Evolutionary conservation across 2,329 filamentous ascomycete genomes (phyloP).

Genomic region (Pseudofabraea citricarpa): DNA sequence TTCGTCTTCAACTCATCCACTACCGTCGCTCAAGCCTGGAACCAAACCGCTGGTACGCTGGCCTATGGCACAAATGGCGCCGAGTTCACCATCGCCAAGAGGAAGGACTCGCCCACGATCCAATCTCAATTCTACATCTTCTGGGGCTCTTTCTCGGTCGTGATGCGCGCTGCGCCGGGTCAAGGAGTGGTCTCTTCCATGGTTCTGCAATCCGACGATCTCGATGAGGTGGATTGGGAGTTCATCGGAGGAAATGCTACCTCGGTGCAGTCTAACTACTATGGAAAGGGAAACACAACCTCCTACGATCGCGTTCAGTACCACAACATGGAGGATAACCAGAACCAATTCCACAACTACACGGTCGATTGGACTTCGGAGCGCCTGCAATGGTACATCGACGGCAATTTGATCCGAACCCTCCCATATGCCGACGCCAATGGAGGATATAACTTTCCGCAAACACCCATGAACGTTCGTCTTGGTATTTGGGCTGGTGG

Average conservation of each 20-base stretch:
- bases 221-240: conserved; percentile 88
- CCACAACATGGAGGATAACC: conserved; percentile 52
- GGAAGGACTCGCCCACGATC: conserved; percentile 74
- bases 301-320: conserved; percentile 66
- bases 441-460: conserved; percentile 61
- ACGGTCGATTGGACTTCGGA: conserved; percentile 69
- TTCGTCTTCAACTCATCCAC: conserved; percentile 58
- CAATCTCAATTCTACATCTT: conserved; percentile 80
- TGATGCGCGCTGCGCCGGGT: conserved; percentile 71
- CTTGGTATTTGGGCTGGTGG: conserved; percentile 64
- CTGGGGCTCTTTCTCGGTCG: conserved; percentile 74
- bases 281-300: conserved; percentile 69
- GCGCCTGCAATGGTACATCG: conserved; percentile 63
- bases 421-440: conserved; percentile 57
- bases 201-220: conserved; percentile 76
- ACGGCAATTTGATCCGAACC: conserved; percentile 60
- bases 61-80: conserved; percentile 61
- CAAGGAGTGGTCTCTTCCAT: conserved; percentile 75
- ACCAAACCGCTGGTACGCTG: conserved; percentile 62
- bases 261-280: conserved; percentile 68
- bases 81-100: conserved; percentile 64
- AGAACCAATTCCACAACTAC: conserved; percentile 62
- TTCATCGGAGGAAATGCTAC: conserved; percentile 65
- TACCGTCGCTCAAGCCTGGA: conserved; percentile 57
- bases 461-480: conserved; percentile 70